Conservation (phyloP, 768 basidiomycete genomes). For the Dacryopinax spathularia region DNA sequence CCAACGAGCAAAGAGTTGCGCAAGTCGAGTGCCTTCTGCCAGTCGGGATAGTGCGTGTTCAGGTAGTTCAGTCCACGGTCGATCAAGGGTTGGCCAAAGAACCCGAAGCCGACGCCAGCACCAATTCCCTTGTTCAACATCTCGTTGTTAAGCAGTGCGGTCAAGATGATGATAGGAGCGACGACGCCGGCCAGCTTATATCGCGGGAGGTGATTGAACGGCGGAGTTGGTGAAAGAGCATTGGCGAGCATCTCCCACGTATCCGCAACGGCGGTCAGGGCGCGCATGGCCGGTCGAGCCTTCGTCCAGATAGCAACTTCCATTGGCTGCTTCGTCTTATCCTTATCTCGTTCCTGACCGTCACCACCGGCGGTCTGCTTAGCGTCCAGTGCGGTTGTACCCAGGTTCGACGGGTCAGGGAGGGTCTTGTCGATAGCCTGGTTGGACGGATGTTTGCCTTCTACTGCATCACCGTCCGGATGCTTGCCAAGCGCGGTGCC, state of each 20-base stretch:
- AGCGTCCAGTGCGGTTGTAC: slow-evolving; percentile 19
- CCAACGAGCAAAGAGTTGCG: slow-evolving; percentile 30
- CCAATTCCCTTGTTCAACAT: slow-evolving; percentile 22
- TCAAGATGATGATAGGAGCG: slow-evolving; percentile 20
- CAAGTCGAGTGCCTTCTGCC: slow-evolving; percentile 26
- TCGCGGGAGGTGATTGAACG: slow-evolving; percentile 23
- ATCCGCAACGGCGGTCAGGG: slow-evolving; percentile 25
- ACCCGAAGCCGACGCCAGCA: slow-evolving; percentile 24
- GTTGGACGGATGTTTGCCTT: slow-evolving; percentile 5
- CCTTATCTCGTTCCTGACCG: slow-evolving; percentile 14
- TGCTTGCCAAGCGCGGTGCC: slow-evolving; percentile 22
- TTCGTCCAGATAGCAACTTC: slow-evolving; percentile 24
- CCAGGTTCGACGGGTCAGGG: slow-evolving; percentile 23
- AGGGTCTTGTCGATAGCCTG: slow-evolving; percentile 16
- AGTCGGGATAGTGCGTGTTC: slow-evolving; percentile 24
- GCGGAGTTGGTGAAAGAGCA: slow-evolving; percentile 28
- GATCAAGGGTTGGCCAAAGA: slow-evolving; percentile 32
- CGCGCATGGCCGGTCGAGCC: slow-evolving; percentile 25
- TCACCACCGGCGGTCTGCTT: slow-evolving; percentile 19
- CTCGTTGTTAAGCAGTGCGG: slow-evolving; percentile 21
- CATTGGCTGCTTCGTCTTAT: slow-evolving; percentile 23
- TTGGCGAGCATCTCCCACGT: slow-evolving; percentile 32
- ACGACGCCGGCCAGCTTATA: slow-evolving; percentile 23
- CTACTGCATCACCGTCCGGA: slow-evolving; percentile 10
- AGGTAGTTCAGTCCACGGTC: slow-evolving; percentile 20